Percentiles rank a stretch among this genome's conserved stretches.
phyloP scores from a whole-genome alignment of 805 yeast species.

The Zygoascus tannicola region DNA sequence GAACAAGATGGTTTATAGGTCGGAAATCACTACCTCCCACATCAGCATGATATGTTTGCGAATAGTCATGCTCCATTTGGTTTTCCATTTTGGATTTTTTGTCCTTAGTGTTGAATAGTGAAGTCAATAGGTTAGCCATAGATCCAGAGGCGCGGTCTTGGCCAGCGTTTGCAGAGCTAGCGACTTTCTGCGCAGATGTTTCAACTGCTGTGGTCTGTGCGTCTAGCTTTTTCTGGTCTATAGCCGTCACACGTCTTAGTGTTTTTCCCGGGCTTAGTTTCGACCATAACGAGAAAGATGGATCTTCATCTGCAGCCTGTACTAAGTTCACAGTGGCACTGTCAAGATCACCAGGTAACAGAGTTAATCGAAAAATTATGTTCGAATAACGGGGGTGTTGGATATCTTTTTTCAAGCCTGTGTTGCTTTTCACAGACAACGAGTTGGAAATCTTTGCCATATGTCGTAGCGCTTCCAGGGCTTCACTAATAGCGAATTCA shows the following conservation, averaged over 20 bases:
- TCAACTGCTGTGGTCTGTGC: neutral
- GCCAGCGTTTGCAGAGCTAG: neutral
- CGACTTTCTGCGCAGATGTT: neutral
- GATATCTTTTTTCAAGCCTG: neutral
- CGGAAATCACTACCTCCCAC: conserved; percentile 15
- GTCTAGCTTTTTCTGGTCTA: neutral
- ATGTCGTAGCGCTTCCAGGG: neutral
- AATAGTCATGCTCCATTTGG: conserved; percentile 24
- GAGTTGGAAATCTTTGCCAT: neutral
- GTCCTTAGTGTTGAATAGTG: conserved; percentile 1
- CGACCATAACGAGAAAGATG: neutral
- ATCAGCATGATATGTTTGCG: neutral
- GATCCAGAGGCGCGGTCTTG: neutral
- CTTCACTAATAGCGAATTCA: neutral
- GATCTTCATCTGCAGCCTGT: neutral
- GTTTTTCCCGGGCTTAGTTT: neutral
- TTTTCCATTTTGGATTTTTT: conserved; percentile 9
- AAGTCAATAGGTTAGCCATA: neutral
- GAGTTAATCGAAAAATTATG: neutral
- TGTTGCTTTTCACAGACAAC: neutral
- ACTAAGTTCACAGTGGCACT: neutral
- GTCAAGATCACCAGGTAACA: neutral
- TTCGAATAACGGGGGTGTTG: neutral
- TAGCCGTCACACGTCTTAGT: neutral
- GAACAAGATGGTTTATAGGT: conserved; percentile 52